These are phyloP conservation scores for Monilinia fructigena DNA, from an alignment of 2,329 filamentous ascomycete species.

Conservation along the genomic window DNA sequence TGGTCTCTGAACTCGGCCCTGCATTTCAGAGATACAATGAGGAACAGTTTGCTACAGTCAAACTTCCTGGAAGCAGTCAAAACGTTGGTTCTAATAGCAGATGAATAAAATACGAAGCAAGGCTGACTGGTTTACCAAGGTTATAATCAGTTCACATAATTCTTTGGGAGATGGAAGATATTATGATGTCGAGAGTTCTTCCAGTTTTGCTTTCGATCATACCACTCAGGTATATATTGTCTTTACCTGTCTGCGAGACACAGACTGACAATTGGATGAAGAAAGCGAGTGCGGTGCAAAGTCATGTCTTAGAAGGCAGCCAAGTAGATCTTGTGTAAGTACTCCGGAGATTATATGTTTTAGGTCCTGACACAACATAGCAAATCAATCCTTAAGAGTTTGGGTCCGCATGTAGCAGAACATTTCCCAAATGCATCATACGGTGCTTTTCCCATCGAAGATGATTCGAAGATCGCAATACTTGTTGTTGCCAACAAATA, in stretches of 20 bases:
- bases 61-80: slow-evolving; percentile 82
- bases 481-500: slow-evolving; percentile 94
- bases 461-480: slow-evolving; percentile 74
- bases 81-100: slow-evolving; percentile 52
- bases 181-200: slow-evolving; percentile 85
- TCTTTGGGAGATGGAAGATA: slow-evolving; percentile 77
- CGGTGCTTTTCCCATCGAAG: slow-evolving; percentile 77
- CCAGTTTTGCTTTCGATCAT: slow-evolving; percentile 88
- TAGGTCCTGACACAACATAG: slow-evolving; percentile 46
- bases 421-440: slow-evolving; percentile 82
- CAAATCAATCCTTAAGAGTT: slow-evolving; percentile 77
- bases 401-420: slow-evolving; percentile 75
- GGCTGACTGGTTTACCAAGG: slow-evolving; percentile 45
- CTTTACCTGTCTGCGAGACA: background rate
- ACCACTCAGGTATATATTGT: slow-evolving; percentile 60
- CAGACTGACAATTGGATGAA: slow-evolving; percentile 40
- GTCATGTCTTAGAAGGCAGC: slow-evolving; percentile 71
- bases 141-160: slow-evolving; percentile 84
- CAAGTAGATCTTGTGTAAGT: slow-evolving; percentile 78
- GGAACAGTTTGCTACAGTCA: slow-evolving; percentile 84
- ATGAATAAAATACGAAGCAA: background rate
- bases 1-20: slow-evolving; percentile 71
- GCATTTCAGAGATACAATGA: slow-evolving; percentile 96
- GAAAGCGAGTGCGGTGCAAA: slow-evolving; percentile 81
- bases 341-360: background rate